Evolutionary conservation across 768 basidiomycete species (phyloP).

Genomic region (Kwoniella pini): DNA sequence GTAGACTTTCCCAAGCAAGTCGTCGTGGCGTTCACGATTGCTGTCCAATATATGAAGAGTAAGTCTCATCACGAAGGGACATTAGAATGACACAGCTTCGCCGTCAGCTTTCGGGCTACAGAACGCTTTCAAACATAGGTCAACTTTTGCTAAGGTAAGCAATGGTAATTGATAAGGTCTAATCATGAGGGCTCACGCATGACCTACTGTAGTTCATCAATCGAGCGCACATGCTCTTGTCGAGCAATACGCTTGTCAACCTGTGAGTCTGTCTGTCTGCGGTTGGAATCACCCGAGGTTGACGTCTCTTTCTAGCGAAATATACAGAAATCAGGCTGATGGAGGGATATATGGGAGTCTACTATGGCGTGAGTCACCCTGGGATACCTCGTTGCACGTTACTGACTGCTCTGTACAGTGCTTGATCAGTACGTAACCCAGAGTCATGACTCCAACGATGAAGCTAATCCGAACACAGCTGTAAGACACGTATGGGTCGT

Average conservation of each 20-base stretch:
- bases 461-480: conserved; percentile 50
- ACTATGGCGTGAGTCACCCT: conserved; percentile 60
- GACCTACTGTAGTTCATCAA: conserved; percentile 63
- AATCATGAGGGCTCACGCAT: conserved; percentile 26
- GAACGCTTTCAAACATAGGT: conserved; percentile 72
- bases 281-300: neutral
- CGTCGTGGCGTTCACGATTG: conserved; percentile 42
- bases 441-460: neutral
- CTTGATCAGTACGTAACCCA: conserved; percentile 63
- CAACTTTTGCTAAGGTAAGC: conserved; percentile 64
- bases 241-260: conserved; percentile 82
- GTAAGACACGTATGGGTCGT: conserved; percentile 84
- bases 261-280: conserved; percentile 56
- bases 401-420: conserved; percentile 53
- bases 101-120: conserved; percentile 67
- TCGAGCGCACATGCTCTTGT: conserved; percentile 79
- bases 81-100: conserved; percentile 33
- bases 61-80: conserved; percentile 53
- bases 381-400: neutral
- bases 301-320: conserved; percentile 61
- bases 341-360: conserved; percentile 71
- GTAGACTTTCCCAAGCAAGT: conserved; percentile 51
- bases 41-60: conserved; percentile 52
- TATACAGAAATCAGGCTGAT: conserved; percentile 90
- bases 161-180: neutral